Percentiles rank a stretch among this genome's conserved stretches.
phyloP scores from a whole-genome alignment of 1,284 basidiomycete genomes.

The Ceratobasidium sp. region DNA sequence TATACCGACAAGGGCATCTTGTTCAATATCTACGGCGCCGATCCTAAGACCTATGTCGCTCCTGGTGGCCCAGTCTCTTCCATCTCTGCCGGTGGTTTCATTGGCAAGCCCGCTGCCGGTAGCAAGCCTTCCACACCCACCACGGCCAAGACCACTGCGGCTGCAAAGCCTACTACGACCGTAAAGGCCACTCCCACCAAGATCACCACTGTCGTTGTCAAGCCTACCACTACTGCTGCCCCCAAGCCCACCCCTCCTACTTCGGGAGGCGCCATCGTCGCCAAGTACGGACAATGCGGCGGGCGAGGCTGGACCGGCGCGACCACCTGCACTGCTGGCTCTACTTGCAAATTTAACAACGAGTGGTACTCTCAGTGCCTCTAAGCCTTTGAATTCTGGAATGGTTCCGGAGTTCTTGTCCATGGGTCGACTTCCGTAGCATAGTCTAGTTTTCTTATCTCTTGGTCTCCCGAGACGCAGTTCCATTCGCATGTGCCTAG shows the following conservation, averaged over 20 bases:
- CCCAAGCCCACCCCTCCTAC: constrained; percentile 3
- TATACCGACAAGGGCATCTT: constrained; percentile 7
- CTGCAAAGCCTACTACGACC: no score
- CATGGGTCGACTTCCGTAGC: no score
- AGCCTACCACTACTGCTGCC: constrained; percentile 12
- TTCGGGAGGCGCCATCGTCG: neutral
- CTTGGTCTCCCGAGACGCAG: no score
- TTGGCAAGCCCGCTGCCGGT: constrained; percentile 22
- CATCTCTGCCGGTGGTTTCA: constrained; percentile 6
- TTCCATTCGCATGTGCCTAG: no score
- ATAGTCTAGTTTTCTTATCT: no score
- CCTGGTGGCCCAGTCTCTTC: constrained; percentile 21
- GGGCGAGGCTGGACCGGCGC: constrained; percentile 27
- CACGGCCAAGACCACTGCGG: no score
- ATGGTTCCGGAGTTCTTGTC: no score
- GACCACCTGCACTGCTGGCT: constrained; percentile 33
- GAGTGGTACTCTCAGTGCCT: no score
- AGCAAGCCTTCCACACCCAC: no score
- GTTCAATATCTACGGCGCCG: constrained; percentile 18
- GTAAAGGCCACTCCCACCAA: no score
- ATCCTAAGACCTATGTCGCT: constrained; percentile 1
- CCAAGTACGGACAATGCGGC: constrained; percentile 39
- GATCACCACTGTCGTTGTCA: no score
- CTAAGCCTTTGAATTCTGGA: no score
- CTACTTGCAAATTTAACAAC: constrained; percentile 36